A percentile compares a stretch with the other conserved stretches of the same genome.
Evolutionary conservation across 2,329 filamentous ascomycete genomes (phyloP).

Genomic region (Harringtonia lauricola): DNA sequence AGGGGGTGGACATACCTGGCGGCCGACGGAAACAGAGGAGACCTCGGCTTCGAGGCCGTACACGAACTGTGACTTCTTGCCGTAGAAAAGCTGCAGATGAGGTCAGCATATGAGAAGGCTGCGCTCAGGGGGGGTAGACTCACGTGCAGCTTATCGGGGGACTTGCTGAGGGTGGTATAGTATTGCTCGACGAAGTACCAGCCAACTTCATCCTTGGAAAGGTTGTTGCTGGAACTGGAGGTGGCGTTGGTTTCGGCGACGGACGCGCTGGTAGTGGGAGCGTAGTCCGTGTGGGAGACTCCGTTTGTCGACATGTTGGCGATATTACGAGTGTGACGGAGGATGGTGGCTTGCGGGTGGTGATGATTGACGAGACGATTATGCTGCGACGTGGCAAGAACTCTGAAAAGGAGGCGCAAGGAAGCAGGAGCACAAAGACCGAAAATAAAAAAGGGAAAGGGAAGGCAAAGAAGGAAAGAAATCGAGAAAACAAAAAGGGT

Average conservation of each 20-base stretch:
- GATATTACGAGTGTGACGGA: background rate
- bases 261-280: constrained; percentile 20
- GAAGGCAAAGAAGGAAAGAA: background rate
- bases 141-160: constrained; percentile 82
- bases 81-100: constrained; percentile 69
- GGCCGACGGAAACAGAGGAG: constrained; percentile 74
- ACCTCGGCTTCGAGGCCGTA: constrained; percentile 86
- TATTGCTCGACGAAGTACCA: constrained; percentile 99
- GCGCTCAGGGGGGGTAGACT: constrained; percentile 18
- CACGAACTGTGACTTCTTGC: constrained; percentile 90
- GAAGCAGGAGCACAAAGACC: background rate
- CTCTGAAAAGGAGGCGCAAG: background rate
- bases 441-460: constrained; percentile 1
- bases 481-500: background rate
- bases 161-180: constrained; percentile 94
- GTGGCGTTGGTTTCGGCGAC: constrained; percentile 18
- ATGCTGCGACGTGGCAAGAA: too few species aligned
- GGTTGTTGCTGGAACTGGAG: constrained; percentile 30
- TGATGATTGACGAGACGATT: background rate
- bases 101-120: background rate
- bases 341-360: background rate
- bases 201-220: constrained; percentile 85
- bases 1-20: constrained; percentile 51
- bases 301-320: constrained; percentile 46
- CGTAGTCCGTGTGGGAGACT: constrained; percentile 27